phyloP scores from a whole-genome alignment of 2,329 filamentous ascomycete genomes.

The Parafenestella ontariensis region DNA sequence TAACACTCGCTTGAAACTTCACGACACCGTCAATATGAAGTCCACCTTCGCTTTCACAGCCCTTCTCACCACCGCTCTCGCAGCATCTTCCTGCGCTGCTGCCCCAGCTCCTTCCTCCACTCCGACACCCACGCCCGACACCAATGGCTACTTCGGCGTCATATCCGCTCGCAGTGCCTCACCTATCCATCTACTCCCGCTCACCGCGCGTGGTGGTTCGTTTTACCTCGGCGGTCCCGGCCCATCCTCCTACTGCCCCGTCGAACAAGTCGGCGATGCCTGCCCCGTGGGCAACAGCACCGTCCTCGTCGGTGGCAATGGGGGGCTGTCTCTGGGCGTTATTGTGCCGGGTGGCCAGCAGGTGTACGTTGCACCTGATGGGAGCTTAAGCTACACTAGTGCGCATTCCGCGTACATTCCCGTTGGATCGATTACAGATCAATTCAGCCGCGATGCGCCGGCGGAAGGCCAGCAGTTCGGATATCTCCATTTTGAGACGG shows the following conservation, averaged over 20 bases:
- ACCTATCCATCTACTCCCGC: constrained; percentile 56
- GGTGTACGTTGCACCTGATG: constrained; percentile 63
- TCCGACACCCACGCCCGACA: constrained; percentile 6
- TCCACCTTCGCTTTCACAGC: constrained; percentile 36
- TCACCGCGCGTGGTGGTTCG: constrained; percentile 57
- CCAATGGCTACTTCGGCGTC: constrained; percentile 51
- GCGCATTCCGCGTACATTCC: constrained; percentile 64
- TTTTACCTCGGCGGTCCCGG: constrained; percentile 59
- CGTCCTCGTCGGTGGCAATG: constrained; percentile 50
- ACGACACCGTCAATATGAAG: constrained; percentile 42
- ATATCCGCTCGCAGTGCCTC: constrained; percentile 56
- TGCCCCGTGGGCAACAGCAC: constrained; percentile 59
- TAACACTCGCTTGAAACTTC: constrained; percentile 20
- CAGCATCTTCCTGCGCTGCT: constrained; percentile 12
- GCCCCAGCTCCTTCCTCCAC: constrained; percentile 2
- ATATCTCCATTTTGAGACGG: constrained; percentile 35
- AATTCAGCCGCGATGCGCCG: constrained; percentile 53
- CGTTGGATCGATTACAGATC: constrained; percentile 57
- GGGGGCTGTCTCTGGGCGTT: constrained; percentile 51
- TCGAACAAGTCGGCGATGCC: constrained; percentile 35
- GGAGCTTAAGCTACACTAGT: constrained; percentile 62
- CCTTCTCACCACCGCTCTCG: constrained; percentile 34
- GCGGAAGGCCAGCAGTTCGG: constrained; percentile 31
- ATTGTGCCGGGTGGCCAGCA: constrained; percentile 69
- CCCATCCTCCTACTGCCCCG: constrained; percentile 60